Base-by-base conservation (phyloP, 2,329 filamentous ascomycete genomes). In the Huntiella savannae region DNA sequence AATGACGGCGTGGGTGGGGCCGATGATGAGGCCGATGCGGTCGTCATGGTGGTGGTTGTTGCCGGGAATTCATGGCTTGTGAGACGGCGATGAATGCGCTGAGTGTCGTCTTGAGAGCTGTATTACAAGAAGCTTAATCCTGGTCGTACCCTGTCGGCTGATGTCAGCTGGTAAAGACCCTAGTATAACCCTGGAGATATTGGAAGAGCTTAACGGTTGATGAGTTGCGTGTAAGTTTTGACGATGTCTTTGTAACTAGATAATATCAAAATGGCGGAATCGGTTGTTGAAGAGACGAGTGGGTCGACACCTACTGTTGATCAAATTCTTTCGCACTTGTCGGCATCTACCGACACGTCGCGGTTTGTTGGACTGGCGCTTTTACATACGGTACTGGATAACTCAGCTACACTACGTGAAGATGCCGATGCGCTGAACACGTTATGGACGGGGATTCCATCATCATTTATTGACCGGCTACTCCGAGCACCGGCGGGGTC, bases 321-420 rank as follows among this genome's bases (percentile, higher is more conserved):
- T 43, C 71, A 70, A 53, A 68, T 79, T 45, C 63, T 72, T 52
- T 54, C 62, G 1, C 65, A 80, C 2, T 65, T 82, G 33, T 62
- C 63, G 46, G 60, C 71, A 46, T 75, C 73, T 50, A 70, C 80
- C 55, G 77, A 82, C 55, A 82, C 78, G 0, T 73, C 75, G 15
- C 69, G 74, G 54, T 81, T 82, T 53, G 76, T 80, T 35, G 78
- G 76, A 5, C 63, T 82, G 16, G 74, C 76, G 1, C 64, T 82
- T 16, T 65, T 82, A 43, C 79, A 76, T 54, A 71, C 73, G n/a
- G 60, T 78, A 10, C 64, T 82, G 32, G 76, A 81, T 57, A 75
- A 73, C 55, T 69, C 71, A 4, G 59, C 65, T 16, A 58, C 65
- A n/a, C 58, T 76, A 16, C 65, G 65, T 39, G 59, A 66, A 45